phyloP scores from a whole-genome alignment of 495 filamentous ascomycete genomes.

The Penicillium verhagenii region DNA sequence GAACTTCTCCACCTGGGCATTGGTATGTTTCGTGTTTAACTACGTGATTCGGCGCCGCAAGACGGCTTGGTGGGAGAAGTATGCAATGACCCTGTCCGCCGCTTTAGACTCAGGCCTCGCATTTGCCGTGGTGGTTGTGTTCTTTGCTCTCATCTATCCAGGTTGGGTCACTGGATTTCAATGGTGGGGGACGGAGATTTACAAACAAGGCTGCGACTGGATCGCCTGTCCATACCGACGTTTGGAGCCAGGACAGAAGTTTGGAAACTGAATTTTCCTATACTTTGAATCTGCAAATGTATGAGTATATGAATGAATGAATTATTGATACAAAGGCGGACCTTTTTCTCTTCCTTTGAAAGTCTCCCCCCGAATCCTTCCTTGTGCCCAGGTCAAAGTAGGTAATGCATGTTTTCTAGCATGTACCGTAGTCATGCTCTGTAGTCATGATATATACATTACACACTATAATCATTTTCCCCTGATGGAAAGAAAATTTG shows the following conservation, averaged over 20 bases:
- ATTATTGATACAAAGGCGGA: too few relatives aligned
- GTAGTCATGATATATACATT: too few relatives aligned
- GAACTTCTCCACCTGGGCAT: slow-evolving; percentile 33
- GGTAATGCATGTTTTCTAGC: too few relatives aligned
- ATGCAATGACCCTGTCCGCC: slow-evolving; percentile 82
- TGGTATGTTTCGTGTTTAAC: slow-evolving; percentile 83
- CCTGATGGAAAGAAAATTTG: too few relatives aligned
- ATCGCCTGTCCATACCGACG: slow-evolving; percentile 26
- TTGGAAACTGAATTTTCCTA: slow-evolving; percentile 16
- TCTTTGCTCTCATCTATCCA: slow-evolving; percentile 58
- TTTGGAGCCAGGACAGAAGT: slow-evolving; percentile 26
- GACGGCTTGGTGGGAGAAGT: slow-evolving; percentile 79
- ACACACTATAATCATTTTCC: too few relatives aligned
- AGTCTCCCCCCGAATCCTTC: too few relatives aligned
- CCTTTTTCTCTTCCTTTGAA: too few relatives aligned
- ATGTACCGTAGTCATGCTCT: too few relatives aligned
- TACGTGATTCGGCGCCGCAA: slow-evolving; percentile 65
- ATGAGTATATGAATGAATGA: background rate
- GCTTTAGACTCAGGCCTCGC: slow-evolving; percentile 81
- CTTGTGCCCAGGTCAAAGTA: too few relatives aligned
- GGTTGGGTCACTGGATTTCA: slow-evolving; percentile 26
- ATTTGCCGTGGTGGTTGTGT: slow-evolving; percentile 74
- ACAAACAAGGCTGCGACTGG: slow-evolving; percentile 34
- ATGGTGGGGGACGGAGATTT: slow-evolving; percentile 34
- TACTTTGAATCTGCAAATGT: background rate